Evolutionary conservation across 2,329 filamentous ascomycete genomes (phyloP).

Genomic region (Sporothrix pseudoabietina): DNA sequence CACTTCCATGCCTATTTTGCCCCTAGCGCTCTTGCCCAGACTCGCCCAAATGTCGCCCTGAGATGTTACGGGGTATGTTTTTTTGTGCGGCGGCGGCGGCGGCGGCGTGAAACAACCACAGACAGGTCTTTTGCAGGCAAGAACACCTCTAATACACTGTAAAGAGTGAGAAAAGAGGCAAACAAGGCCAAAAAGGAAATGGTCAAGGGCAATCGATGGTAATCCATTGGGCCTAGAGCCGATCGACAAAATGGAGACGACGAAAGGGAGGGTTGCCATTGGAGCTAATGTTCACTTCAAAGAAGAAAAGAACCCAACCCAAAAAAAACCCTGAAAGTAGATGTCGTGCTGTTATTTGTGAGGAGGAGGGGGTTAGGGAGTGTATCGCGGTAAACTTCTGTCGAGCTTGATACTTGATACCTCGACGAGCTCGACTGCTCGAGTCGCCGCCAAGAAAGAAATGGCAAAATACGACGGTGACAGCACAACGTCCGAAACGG

Average conservation of each 20-base stretch:
- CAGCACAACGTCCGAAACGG: background rate
- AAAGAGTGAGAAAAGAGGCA: background rate
- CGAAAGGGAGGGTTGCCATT: slow-evolving; percentile 6
- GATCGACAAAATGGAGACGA: slow-evolving; percentile 14
- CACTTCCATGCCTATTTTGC: background rate
- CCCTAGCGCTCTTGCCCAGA: slow-evolving; percentile 3
- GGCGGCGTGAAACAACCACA: background rate
- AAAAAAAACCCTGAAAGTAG: background rate
- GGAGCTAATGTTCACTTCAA: background rate
- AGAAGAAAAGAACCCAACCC: background rate
- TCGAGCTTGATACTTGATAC: too few species aligned
- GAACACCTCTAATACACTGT: background rate
- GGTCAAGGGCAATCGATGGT: background rate
- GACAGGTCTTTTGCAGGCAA: background rate
- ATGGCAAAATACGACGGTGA: slow-evolving; percentile 21
- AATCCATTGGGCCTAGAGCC: slow-evolving; percentile 11
- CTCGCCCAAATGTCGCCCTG: background rate
- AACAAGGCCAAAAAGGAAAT: background rate
- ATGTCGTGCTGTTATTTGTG: background rate
- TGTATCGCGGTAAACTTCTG: background rate
- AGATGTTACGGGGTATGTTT: background rate
- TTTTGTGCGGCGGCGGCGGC: slow-evolving; percentile 7
- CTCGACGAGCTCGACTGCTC: background rate
- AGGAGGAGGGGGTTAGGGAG: too few species aligned
- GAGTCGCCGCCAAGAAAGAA: background rate